These are phyloP conservation scores for Cryptomeria japonica DNA, from an alignment of 75 land plant genomes.

Conservation along the genomic window DNA sequence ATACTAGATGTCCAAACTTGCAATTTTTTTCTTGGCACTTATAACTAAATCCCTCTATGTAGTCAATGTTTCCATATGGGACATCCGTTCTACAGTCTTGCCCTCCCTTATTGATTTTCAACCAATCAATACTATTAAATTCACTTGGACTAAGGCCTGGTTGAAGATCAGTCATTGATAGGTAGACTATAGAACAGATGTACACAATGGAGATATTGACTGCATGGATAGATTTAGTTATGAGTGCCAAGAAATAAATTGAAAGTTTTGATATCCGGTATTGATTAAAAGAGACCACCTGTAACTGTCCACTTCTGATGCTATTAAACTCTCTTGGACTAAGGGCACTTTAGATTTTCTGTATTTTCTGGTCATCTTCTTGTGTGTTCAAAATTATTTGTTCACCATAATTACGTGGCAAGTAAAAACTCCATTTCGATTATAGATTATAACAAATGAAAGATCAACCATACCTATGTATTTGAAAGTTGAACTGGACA, in stretches of 20 bases:
- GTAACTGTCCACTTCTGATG: neutral
- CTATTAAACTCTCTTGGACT: neutral
- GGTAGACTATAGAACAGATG: neutral
- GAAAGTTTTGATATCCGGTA: neutral
- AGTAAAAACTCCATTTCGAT: neutral
- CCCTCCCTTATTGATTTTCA: neutral
- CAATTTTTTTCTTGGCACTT: neutral
- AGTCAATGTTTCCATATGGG: neutral
- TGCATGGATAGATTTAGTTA: neutral
- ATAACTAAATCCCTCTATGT: neutral
- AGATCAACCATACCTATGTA: neutral
- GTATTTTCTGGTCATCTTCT: neutral
- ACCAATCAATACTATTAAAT: neutral
- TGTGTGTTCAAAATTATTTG: neutral
- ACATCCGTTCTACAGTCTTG: neutral
- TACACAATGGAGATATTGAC: neutral
- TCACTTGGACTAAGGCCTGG: no score
- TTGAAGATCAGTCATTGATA: neutral
- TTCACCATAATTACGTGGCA: neutral
- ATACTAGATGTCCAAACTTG: neutral
- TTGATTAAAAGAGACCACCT: neutral
- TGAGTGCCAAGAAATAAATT: neutral
- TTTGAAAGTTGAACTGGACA: neutral
- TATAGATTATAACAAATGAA: neutral
- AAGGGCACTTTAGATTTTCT: neutral